Evolutionary conservation across 768 basidiomycete species (phyloP).

Genomic region (Amylocystis lapponica): DNA sequence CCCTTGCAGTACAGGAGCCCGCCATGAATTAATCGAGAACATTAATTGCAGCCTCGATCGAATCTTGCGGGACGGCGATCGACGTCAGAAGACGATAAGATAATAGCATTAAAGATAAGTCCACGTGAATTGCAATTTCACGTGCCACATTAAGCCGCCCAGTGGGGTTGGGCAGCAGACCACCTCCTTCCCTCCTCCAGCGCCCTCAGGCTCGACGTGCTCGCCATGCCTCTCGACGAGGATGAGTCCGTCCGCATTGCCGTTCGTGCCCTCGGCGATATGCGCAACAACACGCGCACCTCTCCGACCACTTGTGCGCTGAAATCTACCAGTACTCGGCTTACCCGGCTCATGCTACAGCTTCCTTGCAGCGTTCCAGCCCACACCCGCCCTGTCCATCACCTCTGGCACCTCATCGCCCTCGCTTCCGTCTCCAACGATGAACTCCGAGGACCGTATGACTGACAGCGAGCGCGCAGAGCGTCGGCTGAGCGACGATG

Average conservation of each 20-base stretch:
- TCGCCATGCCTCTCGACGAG: constrained; percentile 35
- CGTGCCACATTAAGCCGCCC: too few species aligned
- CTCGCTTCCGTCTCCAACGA: constrained; percentile 22
- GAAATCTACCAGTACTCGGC: background rate
- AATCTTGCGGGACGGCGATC: too few species aligned
- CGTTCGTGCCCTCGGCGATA: constrained; percentile 68
- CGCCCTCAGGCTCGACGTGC: too few species aligned
- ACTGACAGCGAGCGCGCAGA: constrained; percentile 4
- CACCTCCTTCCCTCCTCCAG: too few species aligned
- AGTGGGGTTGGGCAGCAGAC: too few species aligned
- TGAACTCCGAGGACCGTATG: constrained; percentile 10
- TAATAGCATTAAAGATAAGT: too few species aligned
- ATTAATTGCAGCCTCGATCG: too few species aligned
- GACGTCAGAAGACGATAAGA: too few species aligned
- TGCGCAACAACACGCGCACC: constrained; percentile 47
- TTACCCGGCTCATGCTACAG: background rate
- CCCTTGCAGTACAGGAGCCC: too few species aligned
- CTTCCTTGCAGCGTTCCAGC: constrained; percentile 24
- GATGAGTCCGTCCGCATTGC: constrained; percentile 81
- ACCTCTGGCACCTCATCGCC: constrained; percentile 28
- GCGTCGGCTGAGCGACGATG: constrained; percentile 16
- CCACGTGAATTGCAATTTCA: too few species aligned
- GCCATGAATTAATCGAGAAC: too few species aligned
- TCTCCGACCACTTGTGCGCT: constrained; percentile 15
- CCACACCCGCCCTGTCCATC: constrained; percentile 29